Evolutionary conservation across 768 basidiomycete species (phyloP), one percentile per base, ranked within the genome.

Genomic region (Trametes maxima): DNA sequence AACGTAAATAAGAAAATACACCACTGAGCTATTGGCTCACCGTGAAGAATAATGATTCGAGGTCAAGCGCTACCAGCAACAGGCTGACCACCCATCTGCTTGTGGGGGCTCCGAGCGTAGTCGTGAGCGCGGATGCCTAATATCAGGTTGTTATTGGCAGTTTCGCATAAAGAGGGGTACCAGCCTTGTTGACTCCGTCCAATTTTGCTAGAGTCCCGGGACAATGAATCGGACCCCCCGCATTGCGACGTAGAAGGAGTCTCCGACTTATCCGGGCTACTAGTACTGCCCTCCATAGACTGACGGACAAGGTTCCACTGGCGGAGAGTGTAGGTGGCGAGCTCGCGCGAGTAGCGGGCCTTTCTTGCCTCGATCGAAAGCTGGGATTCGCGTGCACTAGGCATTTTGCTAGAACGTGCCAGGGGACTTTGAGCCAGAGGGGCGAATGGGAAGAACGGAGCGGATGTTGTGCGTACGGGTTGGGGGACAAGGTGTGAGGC

Each of bases 311-410:
- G 24, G 54, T 70, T 69, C 77, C 75, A 77, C 65, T 78, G 77
- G 42, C 68, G 68, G 54, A 77, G 69, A n/a, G 77, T 78, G 56
- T 78, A 75, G 4, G 71, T 74, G 5, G 75, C 76, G 24, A 78
- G 68, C 63, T 78, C 75, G 44, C 68, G 68, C 21, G 77, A 67
- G 57, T 78, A 78, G 39, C 69, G 74, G 21, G 71, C 67, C 63
- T 76, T 76, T 39, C 68, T 66, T 12, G 62, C 53, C 46, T 74
- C 73, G 57, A 72, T 22, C 24, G 70, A 67, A 33, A 33, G 28
- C 22, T 65, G 65, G 17, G 60, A 56, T 47, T 67, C 62, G 25
- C 42, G 57, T 16, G 54, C 6, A 13, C 60, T 42, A 10, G 66
- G 65, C 61, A 66, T 69, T 55, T 50, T 53, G 54, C 54, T 13